Evolutionary conservation across 148 eudicot species (phyloP).

Genomic region (Chenopodium album): DNA sequence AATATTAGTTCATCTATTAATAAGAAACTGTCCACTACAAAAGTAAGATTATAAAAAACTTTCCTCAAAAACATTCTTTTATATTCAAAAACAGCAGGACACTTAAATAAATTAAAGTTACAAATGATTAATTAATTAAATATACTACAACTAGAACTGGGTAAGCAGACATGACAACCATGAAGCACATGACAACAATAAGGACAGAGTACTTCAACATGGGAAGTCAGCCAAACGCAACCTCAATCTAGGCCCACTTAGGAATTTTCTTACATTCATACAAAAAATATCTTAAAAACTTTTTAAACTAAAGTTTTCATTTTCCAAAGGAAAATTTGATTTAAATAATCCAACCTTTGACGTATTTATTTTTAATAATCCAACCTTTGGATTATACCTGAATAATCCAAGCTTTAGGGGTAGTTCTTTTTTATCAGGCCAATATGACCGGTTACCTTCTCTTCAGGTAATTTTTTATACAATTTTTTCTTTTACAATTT

Average conservation of each 20-base stretch:
- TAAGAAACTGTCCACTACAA: neutral
- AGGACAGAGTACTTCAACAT: conserved; percentile 21
- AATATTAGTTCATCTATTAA: neutral
- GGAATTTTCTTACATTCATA: neutral
- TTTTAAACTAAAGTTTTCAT: neutral
- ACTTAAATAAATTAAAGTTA: neutral
- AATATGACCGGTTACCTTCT: too few relatives aligned
- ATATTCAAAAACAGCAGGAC: neutral
- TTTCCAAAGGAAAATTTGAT: too few relatives aligned
- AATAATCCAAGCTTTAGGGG: too few relatives aligned
- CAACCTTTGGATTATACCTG: too few relatives aligned
- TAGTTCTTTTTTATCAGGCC: too few relatives aligned
- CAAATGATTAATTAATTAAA: neutral
- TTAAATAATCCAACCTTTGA: too few relatives aligned
- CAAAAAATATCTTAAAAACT: neutral
- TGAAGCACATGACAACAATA: conserved; percentile 20
- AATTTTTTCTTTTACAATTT: too few relatives aligned
- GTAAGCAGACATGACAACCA: conserved; percentile 25
- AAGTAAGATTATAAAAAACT: neutral
- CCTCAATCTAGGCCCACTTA: conserved; percentile 14
- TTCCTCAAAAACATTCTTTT: neutral
- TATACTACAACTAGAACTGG: neutral
- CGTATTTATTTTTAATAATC: too few relatives aligned
- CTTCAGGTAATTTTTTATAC: too few relatives aligned
- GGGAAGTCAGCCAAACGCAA: conserved; percentile 22